Evolutionary conservation across 768 basidiomycete genomes (phyloP), one percentile per base, ranked within the genome.

Genomic region (Termitomyces heimii): DNA sequence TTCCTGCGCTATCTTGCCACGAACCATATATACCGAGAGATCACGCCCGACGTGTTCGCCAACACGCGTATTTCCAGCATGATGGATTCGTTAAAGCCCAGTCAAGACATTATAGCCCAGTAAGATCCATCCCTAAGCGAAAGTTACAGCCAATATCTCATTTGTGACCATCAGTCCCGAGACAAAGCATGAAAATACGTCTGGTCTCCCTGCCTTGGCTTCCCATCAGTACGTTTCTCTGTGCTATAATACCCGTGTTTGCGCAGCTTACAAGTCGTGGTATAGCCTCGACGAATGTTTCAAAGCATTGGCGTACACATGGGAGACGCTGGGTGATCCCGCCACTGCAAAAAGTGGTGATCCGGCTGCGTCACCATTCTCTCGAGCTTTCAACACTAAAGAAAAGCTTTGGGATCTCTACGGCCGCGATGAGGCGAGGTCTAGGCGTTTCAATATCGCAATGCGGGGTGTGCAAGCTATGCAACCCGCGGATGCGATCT

Each of bases 21-120:
- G n/a, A 54, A 45, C 20, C 54, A 61, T 43, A 53, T 62, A 34
- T 59, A 58, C 22, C 54, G 34, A 2, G 73, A 76, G 58, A 57
- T 70, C 31, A 58, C 40, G 1, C 71, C 71, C 3, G 60, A 73
- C 53, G 66, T 68, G 1, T 76, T 71, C 46, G 57, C 68, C 13
- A 68, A 72, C 56, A 76, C 71, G 49, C 69, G 71, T 12, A 63
- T 68, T 24, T 73, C 73, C 1, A 62, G 66, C 7, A 44, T 63
- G n/a, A 53, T 73, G 29, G 72, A 71, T 58, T 69, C 69, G 5
- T 9, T 43, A 4, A 43, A 43, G 42, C 14, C 42, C 42, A 43
- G 42, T 13, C 20, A 43, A n/a, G 42, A 22, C 10, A 24, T 43
- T 10, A 43, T 43, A 10, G 20, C 42, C 20, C 22, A 43, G 42